phyloP scores from a whole-genome alignment of 2,329 filamentous ascomycete genomes.

The Diaporthe batatas region DNA sequence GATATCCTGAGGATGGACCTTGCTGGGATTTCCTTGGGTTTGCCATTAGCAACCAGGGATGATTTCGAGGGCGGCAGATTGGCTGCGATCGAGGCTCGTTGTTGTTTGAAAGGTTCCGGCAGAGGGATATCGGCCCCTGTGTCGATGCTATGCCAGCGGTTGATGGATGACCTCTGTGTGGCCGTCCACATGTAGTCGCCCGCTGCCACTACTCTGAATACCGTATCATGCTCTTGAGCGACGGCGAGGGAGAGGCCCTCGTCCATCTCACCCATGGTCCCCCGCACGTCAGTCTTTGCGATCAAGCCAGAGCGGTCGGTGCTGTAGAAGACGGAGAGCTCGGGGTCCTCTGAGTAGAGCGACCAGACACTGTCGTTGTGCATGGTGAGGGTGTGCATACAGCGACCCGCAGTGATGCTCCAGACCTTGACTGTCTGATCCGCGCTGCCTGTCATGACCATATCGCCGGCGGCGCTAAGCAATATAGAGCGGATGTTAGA shows the following conservation, averaged over 20 bases:
- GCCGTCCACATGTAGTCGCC: constrained; percentile 90
- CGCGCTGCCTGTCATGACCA: constrained; percentile 92
- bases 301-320: constrained; percentile 92
- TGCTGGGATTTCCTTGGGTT: constrained; percentile 77
- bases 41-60: constrained; percentile 50
- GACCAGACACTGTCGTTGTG: constrained; percentile 99
- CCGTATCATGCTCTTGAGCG: constrained; percentile 89
- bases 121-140: constrained; percentile 79
- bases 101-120: constrained; percentile 66
- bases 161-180: constrained; percentile 90
- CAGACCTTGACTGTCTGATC: constrained; percentile 98
- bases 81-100: constrained; percentile 60
- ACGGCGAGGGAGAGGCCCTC: constrained; percentile 92
- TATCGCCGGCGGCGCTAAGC: constrained; percentile 89
- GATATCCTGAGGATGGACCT: constrained; percentile 86
- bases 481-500: constrained; percentile 94
- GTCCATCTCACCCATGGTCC: constrained; percentile 80
- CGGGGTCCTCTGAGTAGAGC: constrained; percentile 87
- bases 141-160: constrained; percentile 90
- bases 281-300: constrained; percentile 94
- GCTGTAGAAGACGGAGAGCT: constrained; percentile 92
- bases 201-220: constrained; percentile 76
- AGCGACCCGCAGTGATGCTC: constrained; percentile 94
- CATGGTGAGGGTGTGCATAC: constrained; percentile 99
- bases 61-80: constrained; percentile 54